Evolutionary conservation across 768 basidiomycete species (phyloP).

Genomic region (Pholiota conissans): DNA sequence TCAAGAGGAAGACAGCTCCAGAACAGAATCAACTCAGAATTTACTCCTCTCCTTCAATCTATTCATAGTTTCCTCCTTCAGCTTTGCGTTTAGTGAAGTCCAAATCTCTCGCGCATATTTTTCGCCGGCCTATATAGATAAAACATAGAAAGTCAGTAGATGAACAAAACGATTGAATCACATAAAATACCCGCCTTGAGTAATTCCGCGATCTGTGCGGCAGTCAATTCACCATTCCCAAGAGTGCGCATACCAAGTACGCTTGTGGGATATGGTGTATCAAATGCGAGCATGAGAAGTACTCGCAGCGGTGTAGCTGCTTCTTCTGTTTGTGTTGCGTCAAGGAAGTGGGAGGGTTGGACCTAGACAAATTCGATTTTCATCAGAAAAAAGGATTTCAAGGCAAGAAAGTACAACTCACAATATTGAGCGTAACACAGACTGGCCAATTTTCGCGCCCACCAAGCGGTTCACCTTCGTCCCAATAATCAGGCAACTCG

Average conservation of each 20-base stretch:
- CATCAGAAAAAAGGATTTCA: neutral
- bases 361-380: conserved; percentile 34
- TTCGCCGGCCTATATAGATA: conserved; percentile 65
- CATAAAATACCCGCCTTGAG: conserved; percentile 48
- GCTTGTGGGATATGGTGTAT: conserved; percentile 22
- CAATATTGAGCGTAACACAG: conserved; percentile 75
- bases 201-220: conserved; percentile 47
- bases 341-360: conserved; percentile 65
- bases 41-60: conserved; percentile 59
- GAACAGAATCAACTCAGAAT: conserved; percentile 10
- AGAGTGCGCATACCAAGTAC: conserved; percentile 67
- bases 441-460: conserved; percentile 74
- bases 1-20: too few relatives aligned
- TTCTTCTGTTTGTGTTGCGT: conserved; percentile 74
- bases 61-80: conserved; percentile 63
- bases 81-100: conserved; percentile 57
- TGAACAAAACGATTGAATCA: neutral
- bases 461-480: conserved; percentile 69
- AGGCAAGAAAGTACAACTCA: conserved; percentile 32
- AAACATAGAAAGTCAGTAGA: neutral
- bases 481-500: conserved; percentile 87
- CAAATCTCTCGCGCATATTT: conserved; percentile 60
- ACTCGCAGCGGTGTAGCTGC: conserved; percentile 61
- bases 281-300: conserved; percentile 65
- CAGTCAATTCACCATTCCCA: conserved; percentile 60